Base-by-base conservation (phyloP, 345 rosid species). In the Eucalyptus microcorys region DNA sequence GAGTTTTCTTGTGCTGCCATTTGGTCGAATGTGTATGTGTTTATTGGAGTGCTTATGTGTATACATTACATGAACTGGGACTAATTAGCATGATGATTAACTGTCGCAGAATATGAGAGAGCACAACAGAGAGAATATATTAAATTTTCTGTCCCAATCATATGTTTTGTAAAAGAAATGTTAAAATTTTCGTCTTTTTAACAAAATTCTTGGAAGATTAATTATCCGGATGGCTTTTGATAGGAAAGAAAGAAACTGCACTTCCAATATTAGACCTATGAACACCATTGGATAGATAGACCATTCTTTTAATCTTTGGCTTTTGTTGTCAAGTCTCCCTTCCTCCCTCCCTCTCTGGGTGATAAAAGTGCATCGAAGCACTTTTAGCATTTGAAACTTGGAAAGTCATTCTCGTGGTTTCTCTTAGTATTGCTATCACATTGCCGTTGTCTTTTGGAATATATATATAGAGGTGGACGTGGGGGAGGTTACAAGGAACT, bases 401-500 rank as follows among this genome's bases (percentile, higher is more conserved):
- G 81, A 71, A 37, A 34, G 43, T 49, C 52, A 52, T 85, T 49
- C 40, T 66, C 43, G n/a, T 40, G 17, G 66, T 37, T 30, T 27
- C 87, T 30, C 10, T 8, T 13, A 59, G 14, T 19, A 71, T 90
- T 90, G 30, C 86, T 52, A 66, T 37, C 32, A 86, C 49, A 88
- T n/a, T 40, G 45, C 66, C 81, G 37, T 57, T 80, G 45, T 88
- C 52, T 14, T 43, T n/a, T 87, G 66, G 86, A 50, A 83, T 57
- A 68, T 49, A 91, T 84, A 21, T 17, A 89, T 90, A 98, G 99
- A 92, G 99, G 99, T 91, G 99, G 99, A 88, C 97, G 99, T 84
- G 99, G 92, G 90, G 99, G 99, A 91, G 99, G 99, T 87, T 98
- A 98, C 92, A 98, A 98, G 89, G 99, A 98, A 93, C 95, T 97